Conservation (phyloP, 768 basidiomycete genomes). For the Lentinus tigrinus region DNA sequence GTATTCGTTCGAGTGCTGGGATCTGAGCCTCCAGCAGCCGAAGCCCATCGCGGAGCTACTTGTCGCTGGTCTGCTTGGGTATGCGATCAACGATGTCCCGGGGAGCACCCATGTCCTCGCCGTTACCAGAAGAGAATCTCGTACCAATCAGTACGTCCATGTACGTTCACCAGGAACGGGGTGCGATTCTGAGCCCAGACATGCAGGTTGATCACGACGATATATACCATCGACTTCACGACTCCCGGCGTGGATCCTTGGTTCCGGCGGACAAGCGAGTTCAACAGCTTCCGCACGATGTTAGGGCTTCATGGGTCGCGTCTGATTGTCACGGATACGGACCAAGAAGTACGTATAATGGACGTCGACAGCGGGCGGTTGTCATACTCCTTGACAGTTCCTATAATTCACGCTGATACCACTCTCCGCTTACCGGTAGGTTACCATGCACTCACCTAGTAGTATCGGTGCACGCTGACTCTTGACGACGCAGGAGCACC, state of each 20-base stretch:
- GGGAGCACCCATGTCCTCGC: constrained; percentile 37
- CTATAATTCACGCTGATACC: constrained; percentile 9
- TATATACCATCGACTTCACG: constrained; percentile 5
- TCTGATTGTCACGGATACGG: constrained; percentile 11
- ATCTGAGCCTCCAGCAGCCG: constrained; percentile 30
- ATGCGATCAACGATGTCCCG: constrained; percentile 42
- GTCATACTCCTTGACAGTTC: constrained; percentile 4
- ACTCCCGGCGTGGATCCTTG: background rate
- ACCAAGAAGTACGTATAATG: constrained; percentile 13
- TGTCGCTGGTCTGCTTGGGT: constrained; percentile 34
- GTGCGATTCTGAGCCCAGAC: background rate
- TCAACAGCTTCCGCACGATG: constrained; percentile 9
- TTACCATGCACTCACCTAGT: background rate
- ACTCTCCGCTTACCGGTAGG: constrained; percentile 12
- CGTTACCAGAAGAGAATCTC: constrained; percentile 24
- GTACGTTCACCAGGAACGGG: no score
- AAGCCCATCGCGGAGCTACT: constrained; percentile 40
- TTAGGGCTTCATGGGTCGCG: constrained; percentile 11
- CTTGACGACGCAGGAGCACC: constrained; percentile 32
- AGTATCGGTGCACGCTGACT: background rate
- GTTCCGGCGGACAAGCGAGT: constrained; percentile 7
- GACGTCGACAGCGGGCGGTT: constrained; percentile 8
- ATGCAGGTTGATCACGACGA: constrained; percentile 10
- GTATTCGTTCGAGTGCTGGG: constrained; percentile 58
- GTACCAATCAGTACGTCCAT: background rate